These are phyloP conservation scores for Arctium lappa DNA, from an alignment of 129 eudicot genomes.

Conservation along the genomic window DNA sequence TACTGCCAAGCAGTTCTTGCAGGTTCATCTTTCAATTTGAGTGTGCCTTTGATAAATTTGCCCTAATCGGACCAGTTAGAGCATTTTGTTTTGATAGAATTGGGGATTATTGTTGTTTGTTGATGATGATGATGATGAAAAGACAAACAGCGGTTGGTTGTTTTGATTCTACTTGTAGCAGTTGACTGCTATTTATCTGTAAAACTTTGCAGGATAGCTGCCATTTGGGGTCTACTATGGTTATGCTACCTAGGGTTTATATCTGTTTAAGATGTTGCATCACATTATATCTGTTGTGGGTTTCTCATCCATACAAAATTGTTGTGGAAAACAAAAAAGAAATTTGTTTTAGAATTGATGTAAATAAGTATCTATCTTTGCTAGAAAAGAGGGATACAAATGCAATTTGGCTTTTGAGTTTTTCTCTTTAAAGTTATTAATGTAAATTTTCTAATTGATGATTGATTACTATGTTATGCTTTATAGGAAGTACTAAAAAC, in stretches of 20 bases:
- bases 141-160: neutral
- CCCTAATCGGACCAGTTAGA: neutral
- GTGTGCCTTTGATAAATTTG: neutral
- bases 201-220: neutral
- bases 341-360: neutral
- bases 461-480: neutral
- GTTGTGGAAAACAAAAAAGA: neutral
- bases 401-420: neutral
- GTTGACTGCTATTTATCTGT: neutral
- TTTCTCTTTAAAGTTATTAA: neutral
- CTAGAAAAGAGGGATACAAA: neutral
- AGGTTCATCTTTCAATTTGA: constrained; percentile 27
- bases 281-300: neutral
- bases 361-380: neutral
- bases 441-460: neutral
- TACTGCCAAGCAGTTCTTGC: constrained; percentile 77
- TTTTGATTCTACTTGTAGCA: neutral
- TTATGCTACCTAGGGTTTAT: constrained; percentile 1
- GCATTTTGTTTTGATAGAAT: neutral
- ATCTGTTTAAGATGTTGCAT: neutral
- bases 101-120: neutral
- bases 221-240: neutral
- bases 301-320: neutral
- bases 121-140: neutral
- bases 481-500: neutral